Evolutionary conservation across 257 asterid genomes (phyloP).

Genomic region (Ajuga chamaepitys): DNA sequence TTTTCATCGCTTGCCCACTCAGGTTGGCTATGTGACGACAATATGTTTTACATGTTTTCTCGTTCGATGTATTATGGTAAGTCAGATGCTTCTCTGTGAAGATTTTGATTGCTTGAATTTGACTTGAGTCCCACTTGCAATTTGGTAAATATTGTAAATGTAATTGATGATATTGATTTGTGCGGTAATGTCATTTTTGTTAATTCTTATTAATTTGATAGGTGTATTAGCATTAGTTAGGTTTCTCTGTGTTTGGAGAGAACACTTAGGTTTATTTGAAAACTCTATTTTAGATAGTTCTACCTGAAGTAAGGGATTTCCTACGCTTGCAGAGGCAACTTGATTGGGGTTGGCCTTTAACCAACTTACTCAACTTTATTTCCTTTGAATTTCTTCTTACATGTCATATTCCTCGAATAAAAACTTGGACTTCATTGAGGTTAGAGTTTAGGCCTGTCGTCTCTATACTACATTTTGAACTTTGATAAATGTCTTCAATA

Average conservation of each 20-base stretch:
- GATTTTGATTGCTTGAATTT: conserved; percentile 10
- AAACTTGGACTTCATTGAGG: background rate
- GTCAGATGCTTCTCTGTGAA: conserved; percentile 20
- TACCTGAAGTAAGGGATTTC: background rate
- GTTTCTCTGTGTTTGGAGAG: background rate
- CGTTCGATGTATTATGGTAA: conserved; percentile 86
- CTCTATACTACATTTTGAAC: background rate
- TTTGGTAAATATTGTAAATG: background rate
- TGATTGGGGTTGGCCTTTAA: no score
- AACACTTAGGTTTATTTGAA: background rate
- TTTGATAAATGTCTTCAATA: background rate
- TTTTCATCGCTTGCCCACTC: conserved; percentile 19
- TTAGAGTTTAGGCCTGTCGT: background rate
- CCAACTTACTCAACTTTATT: no score
- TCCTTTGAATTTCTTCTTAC: no score
- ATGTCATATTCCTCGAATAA: background rate
- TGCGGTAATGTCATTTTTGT: background rate
- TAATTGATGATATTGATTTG: background rate
- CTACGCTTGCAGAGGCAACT: no score
- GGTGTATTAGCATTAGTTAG: background rate
- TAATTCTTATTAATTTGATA: background rate
- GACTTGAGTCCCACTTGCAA: background rate
- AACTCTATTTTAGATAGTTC: background rate
- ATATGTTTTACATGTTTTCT: conserved; percentile 90
- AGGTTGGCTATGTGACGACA: conserved; percentile 99